Evolutionary conservation across 148 eudicot species (phyloP).

Genomic region (Spergularia bocconei): DNA sequence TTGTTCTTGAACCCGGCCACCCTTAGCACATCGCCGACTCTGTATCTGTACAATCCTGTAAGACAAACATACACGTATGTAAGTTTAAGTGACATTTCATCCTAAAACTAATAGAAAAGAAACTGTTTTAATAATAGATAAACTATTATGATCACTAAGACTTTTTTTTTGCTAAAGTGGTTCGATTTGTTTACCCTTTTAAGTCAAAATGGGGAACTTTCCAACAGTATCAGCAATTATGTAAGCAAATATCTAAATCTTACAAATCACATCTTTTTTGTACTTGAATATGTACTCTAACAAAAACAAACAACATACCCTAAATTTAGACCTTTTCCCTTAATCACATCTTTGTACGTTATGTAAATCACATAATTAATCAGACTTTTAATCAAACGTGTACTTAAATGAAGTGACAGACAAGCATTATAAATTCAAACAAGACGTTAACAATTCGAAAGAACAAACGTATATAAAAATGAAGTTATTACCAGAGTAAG

Average conservation of each 20-base stretch:
- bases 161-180: neutral
- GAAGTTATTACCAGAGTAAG: constrained; percentile 58
- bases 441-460: too few species aligned
- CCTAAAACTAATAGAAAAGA: neutral
- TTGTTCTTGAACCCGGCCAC: constrained; percentile 82
- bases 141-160: neutral
- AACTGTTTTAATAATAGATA: neutral
- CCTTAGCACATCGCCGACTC: constrained; percentile 65
- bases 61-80: neutral
- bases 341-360: constrained; percentile 2
- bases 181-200: neutral
- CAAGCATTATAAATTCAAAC: too few species aligned
- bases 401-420: too few species aligned
- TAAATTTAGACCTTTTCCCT: too few species aligned
- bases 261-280: neutral
- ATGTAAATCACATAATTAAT: too few species aligned
- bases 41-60: constrained; percentile 65
- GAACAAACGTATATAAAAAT: neutral
- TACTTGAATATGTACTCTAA: too few species aligned
- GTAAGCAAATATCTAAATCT: constrained; percentile 6
- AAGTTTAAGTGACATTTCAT: neutral
- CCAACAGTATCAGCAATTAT: neutral
- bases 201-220: neutral
- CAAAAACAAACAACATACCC: too few species aligned
- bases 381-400: too few species aligned